Evolutionary conservation across 2,329 filamentous ascomycete genomes (phyloP).

Genomic region (Xylariales sp.): DNA sequence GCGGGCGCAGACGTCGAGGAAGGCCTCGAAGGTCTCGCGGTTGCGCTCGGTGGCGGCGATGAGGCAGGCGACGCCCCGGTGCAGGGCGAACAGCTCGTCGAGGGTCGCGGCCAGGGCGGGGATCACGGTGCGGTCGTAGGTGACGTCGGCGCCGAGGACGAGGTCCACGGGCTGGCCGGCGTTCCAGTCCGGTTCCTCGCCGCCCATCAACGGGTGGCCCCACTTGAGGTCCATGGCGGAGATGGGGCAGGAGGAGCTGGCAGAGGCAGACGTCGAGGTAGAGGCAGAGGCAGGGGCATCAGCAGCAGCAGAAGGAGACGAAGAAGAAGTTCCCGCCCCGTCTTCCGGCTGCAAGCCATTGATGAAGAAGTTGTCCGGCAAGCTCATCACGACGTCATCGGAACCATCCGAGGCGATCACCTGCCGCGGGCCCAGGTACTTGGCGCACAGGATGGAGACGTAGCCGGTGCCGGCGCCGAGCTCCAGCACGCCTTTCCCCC

Average conservation of each 20-base stretch:
- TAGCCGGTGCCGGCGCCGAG: slow-evolving; percentile 75
- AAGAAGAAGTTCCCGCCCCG: too few relatives aligned
- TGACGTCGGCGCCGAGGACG: slow-evolving; percentile 73
- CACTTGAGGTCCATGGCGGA: slow-evolving; percentile 56
- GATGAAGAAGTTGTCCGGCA: slow-evolving; percentile 64
- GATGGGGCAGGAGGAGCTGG: too few relatives aligned
- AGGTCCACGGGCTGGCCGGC: slow-evolving; percentile 49
- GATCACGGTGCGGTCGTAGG: slow-evolving; percentile 64
- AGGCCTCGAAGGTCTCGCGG: slow-evolving; percentile 60
- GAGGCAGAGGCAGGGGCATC: too few relatives aligned
- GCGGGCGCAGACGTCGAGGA: slow-evolving; percentile 54
- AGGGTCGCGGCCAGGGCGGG: slow-evolving; percentile 62
- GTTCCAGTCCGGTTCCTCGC: slow-evolving; percentile 51
- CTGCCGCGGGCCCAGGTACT: slow-evolving; percentile 53
- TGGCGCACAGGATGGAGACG: slow-evolving; percentile 69
- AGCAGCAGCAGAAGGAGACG: too few relatives aligned
- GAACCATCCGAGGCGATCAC: slow-evolving; percentile 72
- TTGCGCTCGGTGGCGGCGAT: slow-evolving; percentile 71
- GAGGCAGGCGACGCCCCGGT: slow-evolving; percentile 53
- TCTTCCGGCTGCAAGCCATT: slow-evolving; percentile 55
- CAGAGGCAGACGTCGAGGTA: too few relatives aligned
- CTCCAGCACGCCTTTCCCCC: slow-evolving; percentile 60
- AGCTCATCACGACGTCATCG: slow-evolving; percentile 62
- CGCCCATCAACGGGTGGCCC: slow-evolving; percentile 56
- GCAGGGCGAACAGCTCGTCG: slow-evolving; percentile 53